These are phyloP conservation scores for Diddensiella transvaalensis DNA, from an alignment of 805 yeast genomes.

Conservation along the genomic window DNA sequence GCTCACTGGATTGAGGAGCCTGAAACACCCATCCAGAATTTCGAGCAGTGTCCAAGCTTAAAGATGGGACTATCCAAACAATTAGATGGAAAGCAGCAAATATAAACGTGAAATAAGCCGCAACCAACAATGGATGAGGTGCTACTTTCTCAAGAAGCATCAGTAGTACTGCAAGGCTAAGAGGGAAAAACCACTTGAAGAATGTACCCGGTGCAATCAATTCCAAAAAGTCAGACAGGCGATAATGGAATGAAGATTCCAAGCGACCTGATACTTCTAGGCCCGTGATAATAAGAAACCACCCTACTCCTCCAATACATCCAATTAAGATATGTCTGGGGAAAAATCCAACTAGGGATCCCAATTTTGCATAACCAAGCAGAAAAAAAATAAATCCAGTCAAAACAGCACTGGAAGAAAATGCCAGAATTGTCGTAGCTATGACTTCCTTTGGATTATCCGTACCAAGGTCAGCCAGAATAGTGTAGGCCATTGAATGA, in stretches of 20 bases:
- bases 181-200: conserved; percentile 69
- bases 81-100: conserved; percentile 66
- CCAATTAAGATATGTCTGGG: conserved; percentile 96
- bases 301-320: conserved; percentile 98
- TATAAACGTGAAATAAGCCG: conserved; percentile 70
- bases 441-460: conserved; percentile 47
- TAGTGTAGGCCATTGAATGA: conserved; percentile 85
- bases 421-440: conserved; percentile 84
- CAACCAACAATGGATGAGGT: conserved; percentile 72
- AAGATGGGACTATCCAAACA: conserved; percentile 59
- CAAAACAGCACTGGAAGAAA: conserved; percentile 74
- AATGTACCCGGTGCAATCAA: conserved; percentile 46
- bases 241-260: conserved; percentile 70
- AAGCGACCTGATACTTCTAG: conserved; percentile 84
- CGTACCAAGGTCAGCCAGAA: conserved; percentile 54
- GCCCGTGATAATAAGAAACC: conserved; percentile 85
- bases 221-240: conserved; percentile 29
- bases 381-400: conserved; percentile 79
- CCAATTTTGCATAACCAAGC: conserved; percentile 76
- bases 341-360: conserved; percentile 88
- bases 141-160: conserved; percentile 60
- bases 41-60: conserved; percentile 61
- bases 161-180: conserved; percentile 56
- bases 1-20: conserved; percentile 58
- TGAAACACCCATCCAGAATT: conserved; percentile 81